Evolutionary conservation across 78 protist species (phyloP), one percentile per base, ranked within the genome.

Genomic region (Capsaspora owczarzaki): DNA sequence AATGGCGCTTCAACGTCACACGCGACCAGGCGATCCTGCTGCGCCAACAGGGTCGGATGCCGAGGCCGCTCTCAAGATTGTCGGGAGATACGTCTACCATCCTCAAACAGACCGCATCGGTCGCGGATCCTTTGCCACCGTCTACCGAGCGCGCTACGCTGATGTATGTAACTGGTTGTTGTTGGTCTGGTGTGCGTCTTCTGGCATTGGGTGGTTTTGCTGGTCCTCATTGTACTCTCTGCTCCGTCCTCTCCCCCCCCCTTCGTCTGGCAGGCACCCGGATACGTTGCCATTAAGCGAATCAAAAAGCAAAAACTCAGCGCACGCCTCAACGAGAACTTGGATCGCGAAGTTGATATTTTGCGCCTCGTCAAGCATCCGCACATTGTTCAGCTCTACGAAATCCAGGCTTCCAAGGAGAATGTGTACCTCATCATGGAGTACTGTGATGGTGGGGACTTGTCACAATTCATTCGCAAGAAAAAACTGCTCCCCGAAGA

Each of bases 351-450:
- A 70, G 31, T 85, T 43, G 51, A 27, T 60, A 74, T 87, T 5
- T 56, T 81, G 14, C 75, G 74, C 61, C 37, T 27, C 2, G 76
- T 85, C 25, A 43, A 80, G 29, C 84, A 89, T 69, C 75, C 77
- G 22, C 63, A 85, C 80, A 85, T 85, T 23, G 92, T 89, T 14
- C 80, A 80, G 56, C 85, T 83, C 79, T 3, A 75, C 42, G 89
- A 49, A 42, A 12, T 47, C 40, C 70, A 82, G 66, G 27, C n/a
- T 19, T 60, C 78, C 20, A 33, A 37, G 77, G 29, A 70, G 16
- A 47, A 56, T 49, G 61, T 61, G 6, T 79, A 79, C 29, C 53
- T 79, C 33, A 23, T 82, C 46, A 40, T 82, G 72, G 82, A 82
- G 81, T 61, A 40, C 31, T 71, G 78, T 12, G 38, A 8, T 23